These are phyloP conservation scores for Saccharomyces hybrid DNA, from an alignment of 1,139 yeast genomes.

Conservation along the genomic window DNA sequence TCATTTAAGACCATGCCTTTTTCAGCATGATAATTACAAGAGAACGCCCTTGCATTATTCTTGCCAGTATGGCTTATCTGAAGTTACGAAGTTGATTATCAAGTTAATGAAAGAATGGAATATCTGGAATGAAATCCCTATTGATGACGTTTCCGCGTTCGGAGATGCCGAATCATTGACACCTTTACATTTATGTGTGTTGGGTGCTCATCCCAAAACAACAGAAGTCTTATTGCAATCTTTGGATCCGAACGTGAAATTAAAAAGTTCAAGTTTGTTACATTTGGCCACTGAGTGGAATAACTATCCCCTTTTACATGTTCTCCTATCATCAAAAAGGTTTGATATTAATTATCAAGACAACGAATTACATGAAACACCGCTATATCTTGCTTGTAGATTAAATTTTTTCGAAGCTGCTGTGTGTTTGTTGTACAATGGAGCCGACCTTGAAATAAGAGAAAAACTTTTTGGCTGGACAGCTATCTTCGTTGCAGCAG, in stretches of 20 bases:
- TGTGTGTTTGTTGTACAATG: slow-evolving; percentile 45
- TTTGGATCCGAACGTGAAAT: slow-evolving; percentile 33
- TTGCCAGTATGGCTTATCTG: slow-evolving; percentile 75
- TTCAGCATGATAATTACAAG: slow-evolving; percentile 64
- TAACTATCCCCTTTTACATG: slow-evolving; percentile 48
- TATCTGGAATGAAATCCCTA: slow-evolving; percentile 42
- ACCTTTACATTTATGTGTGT: slow-evolving; percentile 76
- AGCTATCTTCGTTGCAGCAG: slow-evolving; percentile 84
- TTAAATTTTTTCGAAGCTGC: slow-evolving; percentile 51
- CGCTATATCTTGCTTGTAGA: slow-evolving; percentile 73
- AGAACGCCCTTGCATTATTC: slow-evolving; percentile 90
- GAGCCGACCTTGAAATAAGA: slow-evolving; percentile 68
- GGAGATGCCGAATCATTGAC: slow-evolving; percentile 78
- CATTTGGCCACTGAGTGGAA: slow-evolving; percentile 68
- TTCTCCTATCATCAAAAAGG: slow-evolving; percentile 49
- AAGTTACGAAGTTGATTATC: slow-evolving; percentile 51
- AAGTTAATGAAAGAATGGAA: slow-evolving; percentile 47
- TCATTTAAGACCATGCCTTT: slow-evolving; percentile 45
- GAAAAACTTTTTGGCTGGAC: slow-evolving; percentile 91
- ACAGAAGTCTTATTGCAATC: slow-evolving; percentile 50
- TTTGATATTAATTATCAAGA: slow-evolving; percentile 61
- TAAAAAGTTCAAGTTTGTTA: slow-evolving; percentile 46
- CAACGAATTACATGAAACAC: slow-evolving; percentile 62
- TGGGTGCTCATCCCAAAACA: slow-evolving; percentile 78
- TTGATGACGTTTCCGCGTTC: slow-evolving; percentile 60